Evolutionary conservation across 2,329 filamentous ascomycete species (phyloP).

Genomic region (Rachicladosporium sp.): DNA sequence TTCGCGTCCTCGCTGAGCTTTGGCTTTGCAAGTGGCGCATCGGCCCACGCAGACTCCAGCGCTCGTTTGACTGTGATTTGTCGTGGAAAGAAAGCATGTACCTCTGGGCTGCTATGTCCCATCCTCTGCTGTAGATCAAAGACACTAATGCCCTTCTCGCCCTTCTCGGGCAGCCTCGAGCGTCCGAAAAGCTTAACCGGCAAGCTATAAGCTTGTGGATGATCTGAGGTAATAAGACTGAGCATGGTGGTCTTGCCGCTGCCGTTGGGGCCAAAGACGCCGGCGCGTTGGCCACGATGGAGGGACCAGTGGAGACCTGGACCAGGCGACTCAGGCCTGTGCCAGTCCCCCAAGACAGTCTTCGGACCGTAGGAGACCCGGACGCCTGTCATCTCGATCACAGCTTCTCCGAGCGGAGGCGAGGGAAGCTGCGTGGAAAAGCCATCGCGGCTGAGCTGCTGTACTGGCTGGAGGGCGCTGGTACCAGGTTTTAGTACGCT

Average conservation of each 20-base stretch:
- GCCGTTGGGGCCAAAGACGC: slow-evolving; percentile 82
- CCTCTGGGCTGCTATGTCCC: slow-evolving; percentile 86
- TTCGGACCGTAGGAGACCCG: slow-evolving; percentile 69
- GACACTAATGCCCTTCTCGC: slow-evolving; percentile 64
- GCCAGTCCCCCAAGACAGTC: slow-evolving; percentile 70
- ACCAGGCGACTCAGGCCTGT: slow-evolving; percentile 39
- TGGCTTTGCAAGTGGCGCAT: slow-evolving; percentile 67
- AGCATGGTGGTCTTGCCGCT: slow-evolving; percentile 93
- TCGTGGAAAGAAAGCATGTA: slow-evolving; percentile 84
- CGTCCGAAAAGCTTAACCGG: slow-evolving; percentile 79
- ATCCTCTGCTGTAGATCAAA: slow-evolving; percentile 87
- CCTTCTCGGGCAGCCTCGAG: slow-evolving; percentile 62
- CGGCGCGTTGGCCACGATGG: slow-evolving; percentile 74
- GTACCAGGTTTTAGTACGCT: too few species aligned
- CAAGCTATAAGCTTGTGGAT: slow-evolving; percentile 84
- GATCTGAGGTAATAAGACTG: slow-evolving; percentile 85
- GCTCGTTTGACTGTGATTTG: slow-evolving; percentile 59
- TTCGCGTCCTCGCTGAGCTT: slow-evolving; percentile 46
- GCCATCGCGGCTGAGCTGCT: slow-evolving; percentile 18
- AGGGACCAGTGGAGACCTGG: slow-evolving; percentile 71
- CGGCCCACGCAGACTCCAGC: slow-evolving; percentile 78
- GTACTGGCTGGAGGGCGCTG: too few species aligned
- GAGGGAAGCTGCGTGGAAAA: slow-evolving; percentile 14
- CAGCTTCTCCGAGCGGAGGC: slow-evolving; percentile 44
- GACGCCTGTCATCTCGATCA: slow-evolving; percentile 82